Evolutionary conservation across 345 rosid species (phyloP), one percentile per base, ranked within the genome.

Genomic region (Rhizophora mangle): DNA sequence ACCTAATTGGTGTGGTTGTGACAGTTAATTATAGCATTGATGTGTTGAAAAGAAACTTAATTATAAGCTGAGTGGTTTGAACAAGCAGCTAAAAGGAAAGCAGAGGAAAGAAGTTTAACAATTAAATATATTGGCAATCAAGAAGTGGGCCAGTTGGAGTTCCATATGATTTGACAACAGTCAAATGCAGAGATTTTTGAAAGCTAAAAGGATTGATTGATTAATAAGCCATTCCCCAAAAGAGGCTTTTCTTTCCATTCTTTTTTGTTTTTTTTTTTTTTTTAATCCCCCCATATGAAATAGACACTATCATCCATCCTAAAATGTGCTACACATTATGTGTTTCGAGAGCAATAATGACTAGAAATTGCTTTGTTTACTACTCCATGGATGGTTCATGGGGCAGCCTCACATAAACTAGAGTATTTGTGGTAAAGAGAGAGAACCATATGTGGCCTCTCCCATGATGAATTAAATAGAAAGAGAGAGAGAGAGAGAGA

Each of bases 51-150:
- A 62, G 67, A 60, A 60, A 47, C 60, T 65, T 62, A 63, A 71
- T 82, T 70, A 76, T 79, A 75, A 78, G 84, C 64, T 89, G 68
- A 78, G 87, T 74, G 68, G 75, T 70, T 78, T 82, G 74, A 77
- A 71, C 74, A 76, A 76, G 46, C 79, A 76, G 69, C 72, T 64
- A 71, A 69, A 68, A 73, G 51, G 71, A 78, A 67, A 75, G 74
- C 71, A 39, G 62, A 70, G 75, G 68, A 68, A 74, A 72, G 87
- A 84, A 79, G 76, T 76, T 78, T 34, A 63, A 49, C 62, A 71
- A 72, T 73, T 63, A 56, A 68, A 74, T 62, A 72, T 15, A 64
- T 70, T 71, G 68, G 72, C 57, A 80, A 77, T 71, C 68, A 76
- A 81, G 65, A 75, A 78, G 69, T 69, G 71, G 76, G 75, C 60